A percentile compares a stretch with the other conserved stretches of the same genome.
These are phyloP conservation scores for Crotalaria pallida DNA, from an alignment of 306 rosid genomes.

Conservation along the genomic window DNA sequence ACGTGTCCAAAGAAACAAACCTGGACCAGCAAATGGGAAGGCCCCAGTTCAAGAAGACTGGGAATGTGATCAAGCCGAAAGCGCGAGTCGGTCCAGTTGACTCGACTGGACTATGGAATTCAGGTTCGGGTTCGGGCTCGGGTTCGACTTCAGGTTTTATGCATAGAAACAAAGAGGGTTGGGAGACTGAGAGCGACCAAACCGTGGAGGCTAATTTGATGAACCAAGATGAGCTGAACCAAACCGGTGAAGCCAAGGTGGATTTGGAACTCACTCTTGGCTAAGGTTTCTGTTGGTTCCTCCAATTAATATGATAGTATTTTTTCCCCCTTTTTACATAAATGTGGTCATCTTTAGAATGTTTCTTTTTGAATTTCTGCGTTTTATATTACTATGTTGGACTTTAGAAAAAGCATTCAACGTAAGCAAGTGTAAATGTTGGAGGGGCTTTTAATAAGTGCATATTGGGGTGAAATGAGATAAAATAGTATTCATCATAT, in stretches of 20 bases:
- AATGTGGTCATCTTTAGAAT: background rate
- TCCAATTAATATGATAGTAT: background rate
- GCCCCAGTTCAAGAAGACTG: slow-evolving; percentile 27
- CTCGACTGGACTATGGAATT: background rate
- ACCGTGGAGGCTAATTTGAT: slow-evolving; percentile 24
- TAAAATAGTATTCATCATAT: too few relatives aligned
- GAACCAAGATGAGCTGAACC: background rate
- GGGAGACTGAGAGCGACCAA: slow-evolving; percentile 14
- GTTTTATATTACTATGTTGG: background rate
- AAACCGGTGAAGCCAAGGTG: background rate
- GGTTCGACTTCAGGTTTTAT: background rate
- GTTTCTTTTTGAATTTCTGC: background rate
- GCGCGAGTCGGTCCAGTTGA: background rate
- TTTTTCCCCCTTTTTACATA: too few relatives aligned
- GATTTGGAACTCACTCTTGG: slow-evolving; percentile 40
- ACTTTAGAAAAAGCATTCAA: background rate
- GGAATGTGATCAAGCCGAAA: background rate
- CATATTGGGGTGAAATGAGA: background rate
- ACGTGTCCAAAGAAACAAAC: slow-evolving; percentile 22
- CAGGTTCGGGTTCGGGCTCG: background rate
- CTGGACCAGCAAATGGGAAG: background rate
- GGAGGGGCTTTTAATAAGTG: background rate
- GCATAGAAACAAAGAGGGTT: background rate
- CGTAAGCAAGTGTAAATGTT: background rate
- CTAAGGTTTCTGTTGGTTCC: background rate